Conservation (phyloP, 1,139 yeast genomes). For the Geotrichum cucujoidarum region DNA sequence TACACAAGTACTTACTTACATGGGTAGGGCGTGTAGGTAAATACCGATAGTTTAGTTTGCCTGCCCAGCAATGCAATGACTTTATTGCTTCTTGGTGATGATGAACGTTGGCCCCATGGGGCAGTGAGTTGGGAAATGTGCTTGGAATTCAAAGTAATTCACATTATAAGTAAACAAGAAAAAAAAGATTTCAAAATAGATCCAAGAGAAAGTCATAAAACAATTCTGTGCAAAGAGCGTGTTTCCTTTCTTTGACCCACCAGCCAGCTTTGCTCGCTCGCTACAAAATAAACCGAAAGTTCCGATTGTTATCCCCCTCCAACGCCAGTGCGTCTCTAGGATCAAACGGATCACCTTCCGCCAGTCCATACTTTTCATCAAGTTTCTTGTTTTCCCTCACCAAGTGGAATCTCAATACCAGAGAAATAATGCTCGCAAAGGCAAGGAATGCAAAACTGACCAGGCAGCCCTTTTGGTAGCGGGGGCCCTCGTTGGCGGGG, state of each 20-base stretch:
- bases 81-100: no score
- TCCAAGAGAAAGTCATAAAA: no score
- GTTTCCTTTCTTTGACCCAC: neutral
- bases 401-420: conserved; percentile 18
- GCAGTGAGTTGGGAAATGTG: no score
- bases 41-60: no score
- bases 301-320: conserved; percentile 6
- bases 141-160: neutral
- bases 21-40: no score
- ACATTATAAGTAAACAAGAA: no score
- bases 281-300: conserved; percentile 9
- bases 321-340: conserved; percentile 9
- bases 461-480: conserved; percentile 24
- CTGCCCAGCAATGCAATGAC: no score
- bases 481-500: conserved; percentile 26
- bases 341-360: conserved; percentile 9
- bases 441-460: conserved; percentile 18
- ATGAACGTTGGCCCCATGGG: no score
- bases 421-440: conserved; percentile 16
- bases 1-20: no score
- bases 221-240: no score
- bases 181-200: no score
- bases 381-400: conserved; percentile 15
- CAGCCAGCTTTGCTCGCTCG: neutral
- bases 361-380: conserved; percentile 19